These are phyloP conservation scores for Closterium sp. DNA, from an alignment of 139 green algal genomes.

Conservation along the genomic window DNA sequence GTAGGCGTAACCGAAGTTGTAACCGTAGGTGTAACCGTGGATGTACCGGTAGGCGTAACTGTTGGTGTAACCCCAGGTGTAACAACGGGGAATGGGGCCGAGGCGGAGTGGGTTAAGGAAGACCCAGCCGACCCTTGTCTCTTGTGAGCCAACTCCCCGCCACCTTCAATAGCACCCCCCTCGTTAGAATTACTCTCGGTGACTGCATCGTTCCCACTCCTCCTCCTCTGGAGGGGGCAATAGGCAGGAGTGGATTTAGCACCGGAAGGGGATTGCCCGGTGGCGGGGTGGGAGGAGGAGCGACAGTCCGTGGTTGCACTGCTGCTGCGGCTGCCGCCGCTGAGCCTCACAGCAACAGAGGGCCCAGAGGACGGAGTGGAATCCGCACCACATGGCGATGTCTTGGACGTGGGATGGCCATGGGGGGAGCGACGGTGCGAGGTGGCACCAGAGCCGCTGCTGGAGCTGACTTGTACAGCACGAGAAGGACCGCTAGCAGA, in stretches of 20 bases:
- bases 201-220: not conserved
- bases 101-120: not conserved
- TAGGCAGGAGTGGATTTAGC: not conserved
- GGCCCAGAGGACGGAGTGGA: no score
- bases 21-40: not conserved
- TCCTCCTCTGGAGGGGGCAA: not conserved
- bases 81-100: no score
- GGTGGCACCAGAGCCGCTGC: no score
- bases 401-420: no score
- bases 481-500: no score
- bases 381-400: no score
- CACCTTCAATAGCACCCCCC: not conserved
- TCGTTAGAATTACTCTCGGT: not conserved
- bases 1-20: not conserved
- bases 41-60: not conserved
- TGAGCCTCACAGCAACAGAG: no score
- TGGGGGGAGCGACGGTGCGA: no score
- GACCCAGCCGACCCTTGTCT: not conserved
- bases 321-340: no score
- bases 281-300: not conserved
- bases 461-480: no score
- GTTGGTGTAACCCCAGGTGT: not conserved
- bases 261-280: not conserved
- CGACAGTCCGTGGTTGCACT: no score
- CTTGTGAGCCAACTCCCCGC: not conserved